Evolutionary conservation across 192 early-diverging fungal genomes (phyloP).

Genomic region (Helicostylum pulchrum): DNA sequence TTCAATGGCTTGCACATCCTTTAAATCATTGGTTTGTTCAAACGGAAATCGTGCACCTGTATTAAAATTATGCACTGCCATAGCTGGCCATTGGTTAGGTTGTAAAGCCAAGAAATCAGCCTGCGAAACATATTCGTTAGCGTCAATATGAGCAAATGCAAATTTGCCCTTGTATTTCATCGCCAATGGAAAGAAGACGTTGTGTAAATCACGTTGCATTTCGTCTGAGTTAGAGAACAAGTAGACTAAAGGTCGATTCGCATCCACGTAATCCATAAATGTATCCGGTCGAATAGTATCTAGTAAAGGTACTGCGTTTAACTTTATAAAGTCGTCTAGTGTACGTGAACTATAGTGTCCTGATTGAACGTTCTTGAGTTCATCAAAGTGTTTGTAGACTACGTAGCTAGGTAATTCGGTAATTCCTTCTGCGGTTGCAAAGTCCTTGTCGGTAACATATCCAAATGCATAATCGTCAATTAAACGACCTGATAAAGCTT

Average conservation of each 20-base stretch:
- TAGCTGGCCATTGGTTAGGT: slow-evolving; percentile 57
- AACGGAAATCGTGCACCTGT: background rate
- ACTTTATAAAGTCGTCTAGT: slow-evolving; percentile 67
- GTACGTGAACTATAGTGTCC: slow-evolving; percentile 41
- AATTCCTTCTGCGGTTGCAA: slow-evolving; percentile 49
- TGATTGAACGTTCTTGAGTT: slow-evolving; percentile 45
- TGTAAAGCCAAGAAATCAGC: slow-evolving; percentile 51
- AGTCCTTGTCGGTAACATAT: slow-evolving; percentile 57
- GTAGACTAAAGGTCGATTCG: slow-evolving; percentile 85
- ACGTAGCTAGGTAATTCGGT: slow-evolving; percentile 59
- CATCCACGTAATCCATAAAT: slow-evolving; percentile 78
- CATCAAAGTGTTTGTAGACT: slow-evolving; percentile 85
- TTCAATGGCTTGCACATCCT: background rate
- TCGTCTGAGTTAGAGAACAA: slow-evolving; percentile 65
- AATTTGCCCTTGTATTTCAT: slow-evolving; percentile 83
- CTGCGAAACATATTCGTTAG: slow-evolving; percentile 48
- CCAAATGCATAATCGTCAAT: slow-evolving; percentile 87
- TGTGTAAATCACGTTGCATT: slow-evolving; percentile 43
- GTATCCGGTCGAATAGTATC: slow-evolving; percentile 87
- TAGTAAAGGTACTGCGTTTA: slow-evolving; percentile 76
- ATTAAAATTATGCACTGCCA: slow-evolving; percentile 43
- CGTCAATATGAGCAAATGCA: slow-evolving; percentile 53
- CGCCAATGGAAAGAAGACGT: slow-evolving; percentile 68
- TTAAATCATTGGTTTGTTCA: background rate
- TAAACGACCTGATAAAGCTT: slow-evolving; percentile 67